Base-by-base conservation (phyloP, 176 grass and related monocot species). In the Triticum urartu region DNA sequence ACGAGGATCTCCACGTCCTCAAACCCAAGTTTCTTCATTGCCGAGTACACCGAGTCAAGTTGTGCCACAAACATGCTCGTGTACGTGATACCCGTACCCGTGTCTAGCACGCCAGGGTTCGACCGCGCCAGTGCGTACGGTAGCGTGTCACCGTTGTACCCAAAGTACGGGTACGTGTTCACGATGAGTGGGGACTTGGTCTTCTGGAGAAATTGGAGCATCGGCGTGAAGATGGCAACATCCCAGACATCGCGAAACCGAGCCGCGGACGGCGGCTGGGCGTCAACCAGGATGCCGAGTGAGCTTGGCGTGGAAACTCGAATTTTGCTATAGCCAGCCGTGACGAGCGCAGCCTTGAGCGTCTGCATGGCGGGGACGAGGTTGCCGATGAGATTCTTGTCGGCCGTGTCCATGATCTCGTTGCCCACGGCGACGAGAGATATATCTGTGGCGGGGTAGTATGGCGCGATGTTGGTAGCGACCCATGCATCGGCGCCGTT, bases 101-200 rank as follows among this genome's bases (percentile, higher is more conserved):
- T 42, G 89, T 98, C 95, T 54, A 47, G 35, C 40, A 98, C 84
- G 54, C 93, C 95, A 0, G 84, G 25, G 54, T 92, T 89, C 9
- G 88, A 85, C 20, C 88, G 86, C n/a, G 91, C 94, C 50, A 90
- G 84, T 22, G 93, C 95, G 81, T 98, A 98, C 3, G 87, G 20
- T 0, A 98, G 76, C 47, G 91, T 98, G 3, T 25, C 84, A 39
- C 91, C 83, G n/a, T 89, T 95, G 91, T 95, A 98, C 4, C 91
- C 92, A 78, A 98, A 98, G 84, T 98, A 98, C 9, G 93, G 96
- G 67, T 98, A 98, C n/a, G 96, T 45, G 85, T 98, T 98, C 68
- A 98, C 83, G 11, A 95, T 14, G 68, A 98, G 95, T 13, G 96
- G 91, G 9, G 93, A 89, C 58, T 47, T 36, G 6, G 88, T 91